These are phyloP conservation scores for Gracilaria gracilis DNA, from an alignment of 23 red algal genomes.

Conservation along the genomic window DNA sequence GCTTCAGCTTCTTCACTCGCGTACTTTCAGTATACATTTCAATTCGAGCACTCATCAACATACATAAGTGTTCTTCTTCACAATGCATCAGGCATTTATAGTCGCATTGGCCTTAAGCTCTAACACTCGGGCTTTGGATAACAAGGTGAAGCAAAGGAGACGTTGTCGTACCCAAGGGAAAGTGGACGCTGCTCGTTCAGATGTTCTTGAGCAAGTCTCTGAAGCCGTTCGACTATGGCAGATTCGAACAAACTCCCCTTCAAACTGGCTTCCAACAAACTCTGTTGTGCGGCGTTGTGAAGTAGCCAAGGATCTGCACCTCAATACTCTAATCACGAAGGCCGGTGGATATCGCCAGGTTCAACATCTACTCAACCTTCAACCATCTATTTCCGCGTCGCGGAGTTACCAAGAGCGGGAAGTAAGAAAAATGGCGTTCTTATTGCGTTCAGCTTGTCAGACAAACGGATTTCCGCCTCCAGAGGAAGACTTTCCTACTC, in stretches of 20 bases:
- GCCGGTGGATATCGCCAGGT: conserved; percentile 27
- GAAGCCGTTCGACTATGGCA: background rate
- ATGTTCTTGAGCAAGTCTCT: background rate
- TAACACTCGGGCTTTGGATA: background rate
- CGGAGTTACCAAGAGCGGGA: background rate
- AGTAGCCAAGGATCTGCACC: conserved; percentile 13
- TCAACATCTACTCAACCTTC: conserved; percentile 6
- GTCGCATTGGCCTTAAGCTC: background rate
- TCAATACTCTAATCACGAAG: conserved; percentile 12
- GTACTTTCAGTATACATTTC: no score
- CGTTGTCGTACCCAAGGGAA: background rate
- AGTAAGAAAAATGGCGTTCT: conserved; percentile 12
- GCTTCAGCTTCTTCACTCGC: no score
- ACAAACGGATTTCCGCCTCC: background rate
- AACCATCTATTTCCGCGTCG: background rate
- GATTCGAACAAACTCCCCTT: conserved; percentile 9
- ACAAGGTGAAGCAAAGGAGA: background rate
- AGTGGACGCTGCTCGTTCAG: background rate
- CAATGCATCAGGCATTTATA: background rate
- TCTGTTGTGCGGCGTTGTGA: conserved; percentile 23
- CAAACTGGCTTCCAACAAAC: conserved; percentile 14
- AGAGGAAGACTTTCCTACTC: background rate
- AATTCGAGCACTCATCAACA: no score
- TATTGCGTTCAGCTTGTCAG: background rate
- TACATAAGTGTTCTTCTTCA: background rate